Evolutionary conservation across 2,329 filamentous ascomycete genomes (phyloP), one percentile per base, ranked within the genome.

Genomic region (Hypoxylon sp.): DNA sequence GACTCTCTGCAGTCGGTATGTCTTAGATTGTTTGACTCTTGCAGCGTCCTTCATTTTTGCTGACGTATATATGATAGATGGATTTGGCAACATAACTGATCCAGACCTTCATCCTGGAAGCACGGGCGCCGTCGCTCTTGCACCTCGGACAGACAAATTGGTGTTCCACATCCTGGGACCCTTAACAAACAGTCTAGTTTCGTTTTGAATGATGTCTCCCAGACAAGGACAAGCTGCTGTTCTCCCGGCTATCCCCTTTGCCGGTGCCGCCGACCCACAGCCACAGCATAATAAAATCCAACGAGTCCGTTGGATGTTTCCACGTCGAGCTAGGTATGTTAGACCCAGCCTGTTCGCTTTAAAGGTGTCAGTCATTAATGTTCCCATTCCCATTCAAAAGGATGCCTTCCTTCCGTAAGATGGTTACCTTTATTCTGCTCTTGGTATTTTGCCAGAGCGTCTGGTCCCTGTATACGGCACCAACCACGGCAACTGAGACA

Each of bases 271-370:
- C 30, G 58, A 70, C 37, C 58, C 55, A 32, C 37, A 56, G 56
- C 55, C 53, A 32, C 37, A 56, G 56, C 55, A 51, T 63, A 48
- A 67, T 26, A 64, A 62, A 34, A 52, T 64, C 44, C 62, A 59
- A 51, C 56, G 17, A 15, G 17, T 44, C 22, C 24, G 55, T 37
- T 72, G 70, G 70, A 58, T 46, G 15, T 59, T 68, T 24, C 49
- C 56, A 8, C 65, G 66, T 22, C 70, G 66, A n/a, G 52, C 72
- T 28, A 71, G 71, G 72, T 74, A 66, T 62, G 72, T 66, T 44
- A 7, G 24, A 7, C 7, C 19, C 10, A 24, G 19, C 24, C 37
- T 24, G 46, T 44, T 34, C 13, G 19, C 30, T 10, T 6, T 19
- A 15, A 5, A 43, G 28, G 13, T n/a, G 43, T 22, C 57, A 47